Base-by-base conservation (phyloP, 768 basidiomycete genomes). In the Naganishia vishniacii region DNA sequence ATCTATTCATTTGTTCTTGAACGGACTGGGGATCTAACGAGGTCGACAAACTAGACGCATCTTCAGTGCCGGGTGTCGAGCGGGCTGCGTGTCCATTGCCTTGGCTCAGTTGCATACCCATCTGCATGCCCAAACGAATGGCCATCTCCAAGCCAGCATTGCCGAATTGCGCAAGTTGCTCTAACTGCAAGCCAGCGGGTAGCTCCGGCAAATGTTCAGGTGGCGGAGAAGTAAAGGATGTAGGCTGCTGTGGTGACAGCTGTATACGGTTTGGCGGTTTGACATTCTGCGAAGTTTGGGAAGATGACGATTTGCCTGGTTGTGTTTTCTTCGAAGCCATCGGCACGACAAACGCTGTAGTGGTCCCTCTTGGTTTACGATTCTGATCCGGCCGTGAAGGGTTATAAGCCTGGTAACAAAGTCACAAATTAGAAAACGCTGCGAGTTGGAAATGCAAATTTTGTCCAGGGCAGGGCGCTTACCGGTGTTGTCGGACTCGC, bases 121-220 rank as follows among this genome's bases (percentile, higher is more conserved):
- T 73, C 6, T 73, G 72, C 72, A 76, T 75, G 9, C 75, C 75
- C 67, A 76, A 69, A 28, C 75, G 41, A 20, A 77, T 74, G 13
- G 75, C 75, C 73, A 75, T 72, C 56, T 77, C 75, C 45, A 77
- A 49, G 1, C 75, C 74, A 7, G 68, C 72, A 45, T 63, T 68
- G 13, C 75, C 75, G 49, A 72, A 74, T 47, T 75, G 72, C 8
- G 73, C 68, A 18, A 77, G 64, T 59, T 74, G 72, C 32, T 69
- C 69, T 18, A 77, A 40, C 1, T 73, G 69, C 12, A 77, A 49
- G 13, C 75, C 75, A 9, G 73, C 69, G 18, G 75, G 75, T 31
- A 77, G 56, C 13, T 73, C 74, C 25, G 75, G 75, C 8, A 77
- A 64, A 28, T 64, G 64, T 3, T 56, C 53, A 3, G 53, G 23